phyloP scores from a whole-genome alignment of 202 grass and related monocot genomes.

The Schoenoplectus triqueter region DNA sequence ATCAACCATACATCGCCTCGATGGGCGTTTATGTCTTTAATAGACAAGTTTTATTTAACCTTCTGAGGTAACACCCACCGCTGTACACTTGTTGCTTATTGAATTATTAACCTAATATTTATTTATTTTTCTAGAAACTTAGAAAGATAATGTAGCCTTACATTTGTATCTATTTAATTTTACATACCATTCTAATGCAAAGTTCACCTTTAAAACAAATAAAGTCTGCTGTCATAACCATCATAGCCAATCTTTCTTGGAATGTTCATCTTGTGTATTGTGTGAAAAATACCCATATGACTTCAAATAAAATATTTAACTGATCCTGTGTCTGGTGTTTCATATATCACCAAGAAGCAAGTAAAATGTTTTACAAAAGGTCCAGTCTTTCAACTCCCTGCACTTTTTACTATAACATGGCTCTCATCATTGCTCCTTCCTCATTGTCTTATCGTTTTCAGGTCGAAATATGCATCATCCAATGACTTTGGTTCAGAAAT shows the following conservation, averaged over 20 bases:
- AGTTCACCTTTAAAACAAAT: conserved; percentile 7
- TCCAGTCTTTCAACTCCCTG: background rate
- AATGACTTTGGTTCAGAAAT: conserved; percentile 88
- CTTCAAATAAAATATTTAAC: background rate
- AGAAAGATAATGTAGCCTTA: background rate
- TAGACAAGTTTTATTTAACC: conserved; percentile 56
- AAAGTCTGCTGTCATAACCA: background rate
- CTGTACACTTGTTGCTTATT: background rate
- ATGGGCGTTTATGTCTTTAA: conserved; percentile 89
- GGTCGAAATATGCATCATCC: conserved; percentile 61
- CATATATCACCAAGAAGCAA: background rate
- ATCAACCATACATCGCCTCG: conserved; percentile 70
- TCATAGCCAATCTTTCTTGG: background rate
- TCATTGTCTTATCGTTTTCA: conserved; percentile 37
- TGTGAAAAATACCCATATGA: background rate
- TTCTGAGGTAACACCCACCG: conserved; percentile 55
- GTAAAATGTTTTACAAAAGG: background rate
- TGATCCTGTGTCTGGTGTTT: background rate
- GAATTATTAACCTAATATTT: conserved; percentile 17
- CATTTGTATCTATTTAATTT: background rate
- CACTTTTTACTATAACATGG: background rate
- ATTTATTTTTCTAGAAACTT: conserved; percentile 11
- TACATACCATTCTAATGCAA: background rate
- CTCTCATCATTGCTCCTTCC: background rate
- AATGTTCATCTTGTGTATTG: background rate